These are phyloP conservation scores for Porcisia hertigi DNA, from an alignment of 208 protist genomes.

Conservation along the genomic window DNA sequence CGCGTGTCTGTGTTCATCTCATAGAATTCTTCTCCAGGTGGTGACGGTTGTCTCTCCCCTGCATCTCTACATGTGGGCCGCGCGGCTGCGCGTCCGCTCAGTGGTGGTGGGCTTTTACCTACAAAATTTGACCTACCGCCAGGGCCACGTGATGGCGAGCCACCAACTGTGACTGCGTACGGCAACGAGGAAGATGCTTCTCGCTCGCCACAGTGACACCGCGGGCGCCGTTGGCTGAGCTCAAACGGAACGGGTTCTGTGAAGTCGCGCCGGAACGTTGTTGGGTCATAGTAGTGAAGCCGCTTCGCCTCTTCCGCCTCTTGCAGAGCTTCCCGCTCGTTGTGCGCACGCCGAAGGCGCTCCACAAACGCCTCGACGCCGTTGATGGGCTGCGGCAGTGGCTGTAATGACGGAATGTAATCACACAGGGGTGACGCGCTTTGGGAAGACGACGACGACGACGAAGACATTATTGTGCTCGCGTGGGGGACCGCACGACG, in stretches of 20 bases:
- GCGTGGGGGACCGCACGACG: not conserved
- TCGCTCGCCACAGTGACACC: conserved; percentile 1
- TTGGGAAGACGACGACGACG: not conserved
- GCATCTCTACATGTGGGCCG: not conserved
- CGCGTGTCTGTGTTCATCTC: conserved; percentile 1
- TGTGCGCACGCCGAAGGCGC: conserved; percentile 42
- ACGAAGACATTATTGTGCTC: conserved; percentile 3
- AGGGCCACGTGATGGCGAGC: conserved; percentile 2
- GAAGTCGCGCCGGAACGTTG: conserved; percentile 34
- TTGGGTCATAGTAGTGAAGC: conserved; percentile 34
- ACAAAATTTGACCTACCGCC: no score
- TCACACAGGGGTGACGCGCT: not conserved
- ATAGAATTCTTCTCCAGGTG: not conserved
- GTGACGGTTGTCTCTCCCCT: not conserved
- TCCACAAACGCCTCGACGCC: conserved; percentile 50
- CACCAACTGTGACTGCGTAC: conserved; percentile 1
- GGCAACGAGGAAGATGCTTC: no score
- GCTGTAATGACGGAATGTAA: conserved; percentile 25
- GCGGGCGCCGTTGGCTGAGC: conserved; percentile 18
- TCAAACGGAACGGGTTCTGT: conserved; percentile 57
- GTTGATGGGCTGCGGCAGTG: conserved; percentile 17
- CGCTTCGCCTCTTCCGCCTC: conserved; percentile 44
- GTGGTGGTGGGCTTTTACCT: not conserved
- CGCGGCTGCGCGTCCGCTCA: not conserved
- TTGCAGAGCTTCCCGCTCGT: conserved; percentile 23